Base-by-base conservation (phyloP, 2,329 filamentous ascomycete genomes). In the Fusarium tuaranense region DNA sequence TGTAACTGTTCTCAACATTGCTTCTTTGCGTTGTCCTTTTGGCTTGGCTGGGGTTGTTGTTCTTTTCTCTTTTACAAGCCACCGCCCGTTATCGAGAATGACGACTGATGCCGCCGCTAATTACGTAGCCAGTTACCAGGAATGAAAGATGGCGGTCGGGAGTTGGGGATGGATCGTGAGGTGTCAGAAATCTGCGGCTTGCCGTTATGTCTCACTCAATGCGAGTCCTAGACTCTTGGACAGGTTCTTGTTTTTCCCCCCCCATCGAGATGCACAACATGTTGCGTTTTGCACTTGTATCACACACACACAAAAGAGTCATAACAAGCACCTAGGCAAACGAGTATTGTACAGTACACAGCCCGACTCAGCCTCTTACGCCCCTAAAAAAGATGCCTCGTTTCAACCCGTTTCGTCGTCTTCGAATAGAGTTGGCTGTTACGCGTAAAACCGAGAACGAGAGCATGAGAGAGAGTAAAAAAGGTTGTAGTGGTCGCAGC, bases 401-500 rank as follows among this genome's bases (percentile, higher is more conserved):
- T 70, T 75, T 75, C 72, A 73, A 73, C 44, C 65, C 51, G 69
- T 68, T 68, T 73, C 72, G 72, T 70, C 51, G 27, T 59, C 46
- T 30, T 64, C 41, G 65, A 22, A 64, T 64, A 58, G 60, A 68
- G 64, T 69, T 41, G 59, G 44, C 14, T 34, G 65, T 60, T 64
- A 72, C 72, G 60, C 60, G 72, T 67, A 75, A 75, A 75, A 55
- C 48, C 44, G 48, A 32, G 48, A 55, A 7, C 64, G 27, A 63
- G 22, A 63, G 67, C 22, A 27, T 20, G 48, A 53, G 18, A 63
- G 27, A 63, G 39, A 55, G 57, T 44, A 41, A 60, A 25, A 10
- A 30, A 48, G 25, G 32, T 69, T 65, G 64, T 75, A 75, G 67
- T 75, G 72, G 72, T 75, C 72, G 72, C 72, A 73, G 67, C 72